Conservation (phyloP, 495 filamentous ascomycete species). For the Penicillium paradoxum region DNA sequence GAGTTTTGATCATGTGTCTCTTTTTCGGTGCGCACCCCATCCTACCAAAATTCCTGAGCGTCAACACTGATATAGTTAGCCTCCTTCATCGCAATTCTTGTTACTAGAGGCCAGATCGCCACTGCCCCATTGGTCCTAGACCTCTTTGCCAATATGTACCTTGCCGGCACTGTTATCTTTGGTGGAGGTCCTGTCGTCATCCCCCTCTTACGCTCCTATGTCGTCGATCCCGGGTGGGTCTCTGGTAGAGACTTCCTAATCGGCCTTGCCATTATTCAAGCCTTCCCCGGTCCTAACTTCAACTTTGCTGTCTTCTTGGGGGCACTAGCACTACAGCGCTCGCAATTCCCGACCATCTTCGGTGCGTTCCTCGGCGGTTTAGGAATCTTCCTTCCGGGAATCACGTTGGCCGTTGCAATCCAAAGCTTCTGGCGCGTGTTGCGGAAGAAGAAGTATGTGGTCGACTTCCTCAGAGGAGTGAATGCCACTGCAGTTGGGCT, state of each 20-base stretch:
- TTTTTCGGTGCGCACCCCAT: no score
- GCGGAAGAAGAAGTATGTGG: not conserved
- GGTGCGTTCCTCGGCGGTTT: not conserved
- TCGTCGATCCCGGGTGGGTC: not conserved
- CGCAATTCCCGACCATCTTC: not conserved
- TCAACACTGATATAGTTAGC: not conserved
- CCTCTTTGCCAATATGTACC: conserved; percentile 3
- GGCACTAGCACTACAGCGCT: not conserved
- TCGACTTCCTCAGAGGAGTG: not conserved
- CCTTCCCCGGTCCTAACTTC: conserved; percentile 2
- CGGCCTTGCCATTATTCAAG: conserved; percentile 3
- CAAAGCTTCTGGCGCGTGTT: not conserved
- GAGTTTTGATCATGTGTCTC: no score
- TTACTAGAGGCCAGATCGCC: not conserved
- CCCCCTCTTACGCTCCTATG: not conserved
- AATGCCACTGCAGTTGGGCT: not conserved
- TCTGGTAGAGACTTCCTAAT: conserved; percentile 1
- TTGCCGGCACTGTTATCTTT: conserved; percentile 2
- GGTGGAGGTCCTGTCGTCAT: not conserved
- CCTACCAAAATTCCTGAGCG: conserved; percentile 1
- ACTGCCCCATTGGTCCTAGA: not conserved
- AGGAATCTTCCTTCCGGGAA: not conserved
- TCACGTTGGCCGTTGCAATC: not conserved
- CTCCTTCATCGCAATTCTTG: not conserved
- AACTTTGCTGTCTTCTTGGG: conserved; percentile 4